Base-by-base conservation (phyloP, 768 basidiomycete species). In the Mycena indigotica region DNA sequence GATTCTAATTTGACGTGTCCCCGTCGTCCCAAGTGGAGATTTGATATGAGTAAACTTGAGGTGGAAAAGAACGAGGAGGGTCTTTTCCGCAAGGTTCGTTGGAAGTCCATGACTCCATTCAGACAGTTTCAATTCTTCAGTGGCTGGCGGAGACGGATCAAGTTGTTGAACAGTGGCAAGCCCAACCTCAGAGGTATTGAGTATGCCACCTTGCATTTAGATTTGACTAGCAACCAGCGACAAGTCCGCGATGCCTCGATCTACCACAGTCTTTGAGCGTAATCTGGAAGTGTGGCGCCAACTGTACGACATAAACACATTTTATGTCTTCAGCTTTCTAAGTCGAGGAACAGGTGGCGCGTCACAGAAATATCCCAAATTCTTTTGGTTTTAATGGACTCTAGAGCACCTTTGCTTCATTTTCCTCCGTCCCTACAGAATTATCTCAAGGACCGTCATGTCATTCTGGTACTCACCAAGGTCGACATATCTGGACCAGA, bases 261-360 rank as follows among this genome's bases (percentile, higher is more conserved):
- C 91, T 3, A 85, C 89, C 2, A 87, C 89, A 1, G 87, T 88
- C 71, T 97, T 86, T 70, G 95, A 97, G 72, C 82, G 91, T 39
- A 97, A 98, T 70, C 66, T 97, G 44, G 91, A 97, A 68, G 94
- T 97, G 15, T 98, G 95, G 95, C 75, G 95, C 61, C 96, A 98
- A 75, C 74, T 98, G 85, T 92, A 71, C 64, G 89, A 79, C 6
- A 30, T 53, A 17, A 29, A 2, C 51, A 32, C 57, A 30, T 48
- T 48, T 48, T 48, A 28, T 55, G 50, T 21, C 30, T 24, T 19
- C 24, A 54, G 46, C 55, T 39, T 69, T 60, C 58, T 60, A 55
- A 16, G 39, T 50, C 8, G 48, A n/a, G 35, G 40, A 50, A 5
- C 65, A 93, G 90, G 64, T 98, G 96, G 96, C 84, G 96, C 32